Percentiles rank a stretch among this genome's conserved stretches.
phyloP scores from a whole-genome alignment of 2,329 filamentous ascomycete species.

The Chalara sp. region DNA sequence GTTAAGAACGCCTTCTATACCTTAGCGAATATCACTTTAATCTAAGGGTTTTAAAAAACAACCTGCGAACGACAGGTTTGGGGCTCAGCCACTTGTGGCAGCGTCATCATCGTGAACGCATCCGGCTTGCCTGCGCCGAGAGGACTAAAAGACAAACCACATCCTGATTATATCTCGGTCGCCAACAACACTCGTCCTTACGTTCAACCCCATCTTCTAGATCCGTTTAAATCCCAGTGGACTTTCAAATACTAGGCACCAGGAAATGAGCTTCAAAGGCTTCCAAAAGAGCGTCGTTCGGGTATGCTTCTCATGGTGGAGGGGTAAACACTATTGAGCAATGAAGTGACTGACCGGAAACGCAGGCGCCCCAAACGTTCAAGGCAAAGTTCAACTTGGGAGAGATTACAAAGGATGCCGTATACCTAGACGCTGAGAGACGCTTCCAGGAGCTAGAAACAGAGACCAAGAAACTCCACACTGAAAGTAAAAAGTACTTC shows the following conservation, averaged over 20 bases:
- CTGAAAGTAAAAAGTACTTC: slow-evolving; percentile 96
- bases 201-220: too few species aligned
- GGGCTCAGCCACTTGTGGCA: not conserved
- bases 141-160: too few species aligned
- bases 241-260: too few species aligned
- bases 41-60: too few species aligned
- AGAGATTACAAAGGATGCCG: slow-evolving; percentile 88
- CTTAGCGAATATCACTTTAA: too few species aligned
- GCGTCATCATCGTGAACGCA: not conserved
- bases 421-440: slow-evolving; percentile 91
- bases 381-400: slow-evolving; percentile 92
- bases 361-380: slow-evolving; percentile 79
- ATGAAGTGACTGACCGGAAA: slow-evolving; percentile 13
- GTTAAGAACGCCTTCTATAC: too few species aligned
- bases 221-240: too few species aligned
- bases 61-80: not conserved
- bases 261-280: slow-evolving; percentile 88
- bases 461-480: slow-evolving; percentile 94
- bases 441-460: slow-evolving; percentile 90
- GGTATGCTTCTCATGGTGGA: slow-evolving; percentile 44
- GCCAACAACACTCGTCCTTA: too few species aligned
- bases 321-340: slow-evolving; percentile 14
- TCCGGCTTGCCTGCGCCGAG: not conserved
- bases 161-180: too few species aligned
- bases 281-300: slow-evolving; percentile 84